Base-by-base conservation (phyloP, 192 early-diverging fungal species). In the Helicostylum pulchrum region DNA sequence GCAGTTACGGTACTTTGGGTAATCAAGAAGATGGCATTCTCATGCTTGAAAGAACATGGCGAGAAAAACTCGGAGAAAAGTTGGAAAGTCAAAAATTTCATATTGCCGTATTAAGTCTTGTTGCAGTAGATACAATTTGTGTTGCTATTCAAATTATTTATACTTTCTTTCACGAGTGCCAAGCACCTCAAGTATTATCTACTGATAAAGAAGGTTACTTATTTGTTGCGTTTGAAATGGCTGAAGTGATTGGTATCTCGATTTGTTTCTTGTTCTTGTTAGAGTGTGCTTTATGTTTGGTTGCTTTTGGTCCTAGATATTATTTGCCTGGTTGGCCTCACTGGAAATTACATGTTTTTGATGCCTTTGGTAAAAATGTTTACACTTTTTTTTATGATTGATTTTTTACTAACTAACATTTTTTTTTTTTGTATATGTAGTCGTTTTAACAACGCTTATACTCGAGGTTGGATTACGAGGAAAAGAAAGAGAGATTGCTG, bases 251-350 rank as follows among this genome's bases (percentile, higher is more conserved):
- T 23, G 74, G 70, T 11, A 66, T 79, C 20, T 59, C 32, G 2
- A 80, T 85, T 45, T 75, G 74, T 17, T 66, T 66, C 42, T 52
- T 82, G 44, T 85, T 85, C 53, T 65, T 85, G 55, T 2, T 85
- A 12, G 83, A 85, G 79, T 67, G 80, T 57, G 4, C 73, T 9
- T 62, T 80, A 34, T 73, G 67, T 11, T 8, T 81, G 6, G 62
- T 76, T 49, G 75, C 80, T 12, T 85, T 85, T 67, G 80, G 83
- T 10, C 68, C 68, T 0, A 20, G 44, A 0, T 82, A 73, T 62
- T 85, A 78, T 66, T 70, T 76, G 64, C 74, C 63, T 0, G 49
- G 58, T 1, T 64, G 36, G 8, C 66, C 68, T 8, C 70, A 76
- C 54, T 78, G 80, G 55, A 51, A 72, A 12, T 45, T 85, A 15